These are phyloP conservation scores for Cyclocybe aegerita DNA, from an alignment of 768 basidiomycete species.

Conservation along the genomic window DNA sequence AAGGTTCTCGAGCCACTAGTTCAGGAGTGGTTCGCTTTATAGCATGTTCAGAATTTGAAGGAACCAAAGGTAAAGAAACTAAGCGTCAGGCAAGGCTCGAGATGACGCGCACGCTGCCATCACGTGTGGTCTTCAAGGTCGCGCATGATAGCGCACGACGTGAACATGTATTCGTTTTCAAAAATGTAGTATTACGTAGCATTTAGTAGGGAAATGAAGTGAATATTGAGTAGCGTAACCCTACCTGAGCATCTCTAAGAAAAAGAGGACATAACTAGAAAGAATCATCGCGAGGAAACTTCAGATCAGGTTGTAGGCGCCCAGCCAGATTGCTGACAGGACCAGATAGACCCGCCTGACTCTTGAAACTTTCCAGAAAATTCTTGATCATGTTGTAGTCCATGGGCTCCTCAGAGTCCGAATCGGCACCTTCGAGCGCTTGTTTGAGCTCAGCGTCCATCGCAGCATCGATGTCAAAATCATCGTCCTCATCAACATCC, in stretches of 20 bases:
- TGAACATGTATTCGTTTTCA: too few species aligned
- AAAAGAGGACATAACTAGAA: conserved; percentile 17
- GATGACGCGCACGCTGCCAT: too few species aligned
- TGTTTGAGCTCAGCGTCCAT: conserved; percentile 88
- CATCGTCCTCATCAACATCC: conserved; percentile 43
- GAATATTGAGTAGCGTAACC: too few species aligned
- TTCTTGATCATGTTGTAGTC: conserved; percentile 96
- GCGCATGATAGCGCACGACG: too few species aligned
- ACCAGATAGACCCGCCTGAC: conserved; percentile 85
- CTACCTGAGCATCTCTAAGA: neutral
- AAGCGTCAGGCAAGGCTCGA: too few species aligned
- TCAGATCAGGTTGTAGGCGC: conserved; percentile 73
- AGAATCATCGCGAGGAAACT: conserved; percentile 67
- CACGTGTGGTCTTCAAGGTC: too few species aligned
- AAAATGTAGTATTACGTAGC: too few species aligned
- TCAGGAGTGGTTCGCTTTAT: too few species aligned
- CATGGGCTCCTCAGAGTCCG: conserved; percentile 47
- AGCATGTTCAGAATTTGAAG: too few species aligned
- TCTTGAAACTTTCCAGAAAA: conserved; percentile 94
- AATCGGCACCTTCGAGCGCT: conserved; percentile 59
- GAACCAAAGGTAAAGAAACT: too few species aligned
- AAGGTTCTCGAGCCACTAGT: too few species aligned
- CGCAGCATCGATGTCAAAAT: conserved; percentile 69
- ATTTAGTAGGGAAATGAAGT: too few species aligned
- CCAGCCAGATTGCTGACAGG: conserved; percentile 91